Conservation (phyloP, 2,329 filamentous ascomycete species). For the Phialophora tarda region DNA sequence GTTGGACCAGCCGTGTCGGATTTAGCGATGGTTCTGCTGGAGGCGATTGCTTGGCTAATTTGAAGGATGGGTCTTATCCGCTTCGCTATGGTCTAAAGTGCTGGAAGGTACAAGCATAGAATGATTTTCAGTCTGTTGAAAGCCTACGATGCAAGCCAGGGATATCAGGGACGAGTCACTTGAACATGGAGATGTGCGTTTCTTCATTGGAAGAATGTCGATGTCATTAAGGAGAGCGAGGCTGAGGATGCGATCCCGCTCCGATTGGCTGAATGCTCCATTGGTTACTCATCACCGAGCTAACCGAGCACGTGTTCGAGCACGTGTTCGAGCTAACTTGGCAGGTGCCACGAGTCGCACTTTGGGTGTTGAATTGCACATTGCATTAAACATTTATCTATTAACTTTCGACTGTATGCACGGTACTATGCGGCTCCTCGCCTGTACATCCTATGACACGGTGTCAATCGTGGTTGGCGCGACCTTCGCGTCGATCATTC, state of each 20-base stretch:
- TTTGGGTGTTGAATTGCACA: neutral
- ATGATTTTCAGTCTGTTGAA: neutral
- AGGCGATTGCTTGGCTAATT: neutral
- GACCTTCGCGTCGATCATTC: neutral
- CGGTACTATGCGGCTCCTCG: neutral
- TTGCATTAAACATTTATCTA: neutral
- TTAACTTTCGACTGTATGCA: neutral
- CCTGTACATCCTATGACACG: neutral
- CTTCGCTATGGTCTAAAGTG: neutral
- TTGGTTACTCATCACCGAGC: no score
- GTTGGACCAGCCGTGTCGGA: neutral
- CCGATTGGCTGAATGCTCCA: neutral
- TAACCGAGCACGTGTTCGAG: neutral
- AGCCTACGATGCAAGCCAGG: neutral
- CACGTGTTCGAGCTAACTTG: neutral
- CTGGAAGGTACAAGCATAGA: neutral
- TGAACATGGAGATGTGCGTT: conserved; percentile 14
- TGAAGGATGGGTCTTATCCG: neutral
- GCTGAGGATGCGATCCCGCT: neutral
- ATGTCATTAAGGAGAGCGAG: neutral
- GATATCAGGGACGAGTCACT: neutral
- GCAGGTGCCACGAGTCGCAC: neutral
- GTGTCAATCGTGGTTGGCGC: neutral
- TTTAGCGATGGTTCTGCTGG: neutral
- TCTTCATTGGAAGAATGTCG: neutral